phyloP scores from a whole-genome alignment of 768 basidiomycete genomes.

The Tulasnella sp. region DNA sequence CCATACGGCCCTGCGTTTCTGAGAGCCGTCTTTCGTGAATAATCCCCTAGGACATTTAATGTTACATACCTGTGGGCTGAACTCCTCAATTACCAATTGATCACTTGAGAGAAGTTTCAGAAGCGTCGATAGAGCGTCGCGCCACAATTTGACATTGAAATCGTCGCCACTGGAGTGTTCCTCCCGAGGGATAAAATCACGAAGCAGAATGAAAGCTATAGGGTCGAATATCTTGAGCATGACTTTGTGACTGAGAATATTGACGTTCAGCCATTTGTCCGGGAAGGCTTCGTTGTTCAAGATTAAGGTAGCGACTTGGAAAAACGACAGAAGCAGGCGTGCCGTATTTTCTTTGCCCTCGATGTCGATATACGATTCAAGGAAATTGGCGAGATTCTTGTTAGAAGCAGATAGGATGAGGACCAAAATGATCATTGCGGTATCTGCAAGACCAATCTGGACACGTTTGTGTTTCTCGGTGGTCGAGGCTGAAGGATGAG shows the following conservation, averaged over 20 bases:
- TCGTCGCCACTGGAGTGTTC: conserved; percentile 29
- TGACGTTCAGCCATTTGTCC: conserved; percentile 81
- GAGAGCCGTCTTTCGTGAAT: not conserved
- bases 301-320: conserved; percentile 70
- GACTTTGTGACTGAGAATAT: conserved; percentile 77
- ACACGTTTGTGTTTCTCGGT: conserved; percentile 41
- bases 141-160: conserved; percentile 75
- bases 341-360: conserved; percentile 78
- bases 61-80: conserved; percentile 68
- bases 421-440: conserved; percentile 71
- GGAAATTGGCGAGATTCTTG: conserved; percentile 62
- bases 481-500: conserved; percentile 43
- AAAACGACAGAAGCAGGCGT: conserved; percentile 58
- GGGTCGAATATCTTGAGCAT: conserved; percentile 83
- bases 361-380: conserved; percentile 73
- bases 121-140: conserved; percentile 66
- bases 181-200: conserved; percentile 67
- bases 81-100: conserved; percentile 88
- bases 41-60: conserved; percentile 7
- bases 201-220: conserved; percentile 61
- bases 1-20: conserved; percentile 96
- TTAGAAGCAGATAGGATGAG: conserved; percentile 70
- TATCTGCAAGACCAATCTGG: conserved; percentile 73
- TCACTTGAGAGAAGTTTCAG: conserved; percentile 80
- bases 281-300: conserved; percentile 84